Evolutionary conservation across 108 stramenopile species (phyloP).

Genomic region (Stephanodiscus minutulus): DNA sequence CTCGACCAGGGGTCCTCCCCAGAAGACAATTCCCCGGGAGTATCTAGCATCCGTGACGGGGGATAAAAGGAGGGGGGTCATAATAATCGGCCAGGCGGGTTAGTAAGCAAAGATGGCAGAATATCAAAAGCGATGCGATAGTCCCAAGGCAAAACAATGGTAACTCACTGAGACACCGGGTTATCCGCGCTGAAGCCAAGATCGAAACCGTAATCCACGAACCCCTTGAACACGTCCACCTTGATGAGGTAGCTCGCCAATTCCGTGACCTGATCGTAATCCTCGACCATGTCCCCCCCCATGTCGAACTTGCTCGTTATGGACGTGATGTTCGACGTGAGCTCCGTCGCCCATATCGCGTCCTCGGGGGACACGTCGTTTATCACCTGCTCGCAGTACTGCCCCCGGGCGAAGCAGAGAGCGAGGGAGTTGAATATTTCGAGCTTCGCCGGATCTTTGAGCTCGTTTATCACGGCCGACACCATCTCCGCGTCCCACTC

Average conservation of each 20-base stretch:
- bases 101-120: neutral
- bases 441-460: slow-evolving; percentile 30
- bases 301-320: slow-evolving; percentile 48
- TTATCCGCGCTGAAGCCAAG: slow-evolving; percentile 38
- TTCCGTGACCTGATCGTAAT: slow-evolving; percentile 47
- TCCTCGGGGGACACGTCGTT: slow-evolving; percentile 25
- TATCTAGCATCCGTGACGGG: neutral
- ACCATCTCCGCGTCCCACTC: slow-evolving; percentile 45
- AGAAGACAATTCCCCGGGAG: slow-evolving; percentile 50
- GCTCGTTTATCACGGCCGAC: slow-evolving; percentile 35
- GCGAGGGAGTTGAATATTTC: slow-evolving; percentile 42
- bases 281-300: slow-evolving; percentile 36
- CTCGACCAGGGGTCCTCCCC: slow-evolving; percentile 51
- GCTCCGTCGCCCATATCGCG: slow-evolving; percentile 7
- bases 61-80: neutral
- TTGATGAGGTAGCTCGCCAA: slow-evolving; percentile 44
- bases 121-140: too few relatives aligned
- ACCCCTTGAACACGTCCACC: slow-evolving; percentile 36
- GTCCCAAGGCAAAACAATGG: neutral
- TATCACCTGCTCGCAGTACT: slow-evolving; percentile 35
- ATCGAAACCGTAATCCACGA: slow-evolving; percentile 55
- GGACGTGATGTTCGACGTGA: slow-evolving; percentile 22
- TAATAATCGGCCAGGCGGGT: too few relatives aligned
- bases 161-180: slow-evolving; percentile 29
- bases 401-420: slow-evolving; percentile 28